Percentiles rank a stretch among this genome's conserved stretches.
phyloP scores from a whole-genome alignment of 2,329 filamentous ascomycete genomes.

The Aspergillus pseudotamarii region DNA sequence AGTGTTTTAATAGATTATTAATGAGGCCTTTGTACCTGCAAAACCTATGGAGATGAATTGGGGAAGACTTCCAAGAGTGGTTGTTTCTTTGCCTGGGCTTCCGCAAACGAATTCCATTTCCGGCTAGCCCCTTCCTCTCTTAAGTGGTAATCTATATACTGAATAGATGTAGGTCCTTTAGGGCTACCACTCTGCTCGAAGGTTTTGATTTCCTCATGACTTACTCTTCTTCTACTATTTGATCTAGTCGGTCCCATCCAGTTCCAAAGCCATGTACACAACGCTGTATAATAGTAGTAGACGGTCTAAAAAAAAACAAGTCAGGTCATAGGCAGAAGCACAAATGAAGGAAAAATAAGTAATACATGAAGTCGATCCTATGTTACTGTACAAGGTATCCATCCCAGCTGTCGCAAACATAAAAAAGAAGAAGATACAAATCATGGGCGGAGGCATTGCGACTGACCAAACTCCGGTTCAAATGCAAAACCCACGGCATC shows the following conservation, averaged over 20 bases:
- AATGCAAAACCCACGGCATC: slow-evolving; percentile 36
- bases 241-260: not conserved
- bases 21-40: not conserved
- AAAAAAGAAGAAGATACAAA: slow-evolving; percentile 22
- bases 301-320: not conserved
- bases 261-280: not conserved
- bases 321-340: slow-evolving; percentile 14
- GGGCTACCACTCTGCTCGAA: not conserved
- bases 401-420: slow-evolving; percentile 36
- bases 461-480: slow-evolving; percentile 42
- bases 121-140: not conserved
- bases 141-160: too few relatives aligned
- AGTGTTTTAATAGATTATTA: not conserved
- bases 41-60: too few relatives aligned
- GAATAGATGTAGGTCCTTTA: not conserved
- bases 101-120: not conserved
- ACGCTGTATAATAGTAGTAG: not conserved
- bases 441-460: slow-evolving; percentile 35
- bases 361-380: slow-evolving; percentile 30
- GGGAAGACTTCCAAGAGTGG: too few relatives aligned
- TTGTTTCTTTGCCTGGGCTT: too few relatives aligned
- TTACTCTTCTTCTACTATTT: not conserved
- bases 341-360: slow-evolving; percentile 17
- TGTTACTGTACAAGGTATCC: slow-evolving; percentile 43
- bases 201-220: not conserved